These are phyloP conservation scores for Thalia dealbata DNA, from an alignment of 176 grass and related monocot genomes.

Conservation along the genomic window DNA sequence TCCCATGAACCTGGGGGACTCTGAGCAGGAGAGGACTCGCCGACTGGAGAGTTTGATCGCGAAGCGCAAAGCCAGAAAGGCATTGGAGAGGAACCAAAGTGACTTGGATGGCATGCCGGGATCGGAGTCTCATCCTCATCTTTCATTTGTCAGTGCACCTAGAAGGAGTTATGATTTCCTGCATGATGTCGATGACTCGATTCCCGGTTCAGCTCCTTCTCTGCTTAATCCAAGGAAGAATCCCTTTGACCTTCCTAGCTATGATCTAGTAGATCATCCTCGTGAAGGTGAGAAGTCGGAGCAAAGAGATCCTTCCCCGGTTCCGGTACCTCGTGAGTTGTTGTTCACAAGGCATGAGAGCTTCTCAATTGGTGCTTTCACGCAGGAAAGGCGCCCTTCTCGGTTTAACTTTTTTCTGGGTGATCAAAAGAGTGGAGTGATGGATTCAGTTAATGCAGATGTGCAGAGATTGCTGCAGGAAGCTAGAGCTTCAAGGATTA, in stretches of 20 bases:
- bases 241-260: constrained; percentile 24
- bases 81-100: constrained; percentile 28
- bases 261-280: constrained; percentile 18
- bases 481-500: constrained; percentile 23
- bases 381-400: constrained; percentile 2
- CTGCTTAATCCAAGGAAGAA: constrained; percentile 28
- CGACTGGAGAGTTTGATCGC: constrained; percentile 29
- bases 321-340: constrained; percentile 12
- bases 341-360: constrained; percentile 41
- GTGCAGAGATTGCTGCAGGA: constrained; percentile 7
- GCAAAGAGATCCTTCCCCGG: constrained; percentile 16
- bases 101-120: constrained; percentile 36
- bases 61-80: constrained; percentile 19
- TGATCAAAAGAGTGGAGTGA: constrained; percentile 17
- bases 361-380: constrained; percentile 31
- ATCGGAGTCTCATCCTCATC: constrained; percentile 29
- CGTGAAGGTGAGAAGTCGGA: constrained; percentile 10
- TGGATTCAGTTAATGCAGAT: constrained; percentile 16
- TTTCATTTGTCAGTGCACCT: constrained; percentile 28
- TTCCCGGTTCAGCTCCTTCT: constrained; percentile 48
- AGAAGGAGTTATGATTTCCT: constrained; percentile 41
- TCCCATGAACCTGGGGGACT: constrained; percentile 17
- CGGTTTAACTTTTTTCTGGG: constrained; percentile 39
- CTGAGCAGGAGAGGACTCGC: constrained; percentile 22
- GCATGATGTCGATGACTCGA: constrained; percentile 39